Evolutionary conservation across 2,329 filamentous ascomycete genomes (phyloP).

Genomic region (Alternaria sp.): DNA sequence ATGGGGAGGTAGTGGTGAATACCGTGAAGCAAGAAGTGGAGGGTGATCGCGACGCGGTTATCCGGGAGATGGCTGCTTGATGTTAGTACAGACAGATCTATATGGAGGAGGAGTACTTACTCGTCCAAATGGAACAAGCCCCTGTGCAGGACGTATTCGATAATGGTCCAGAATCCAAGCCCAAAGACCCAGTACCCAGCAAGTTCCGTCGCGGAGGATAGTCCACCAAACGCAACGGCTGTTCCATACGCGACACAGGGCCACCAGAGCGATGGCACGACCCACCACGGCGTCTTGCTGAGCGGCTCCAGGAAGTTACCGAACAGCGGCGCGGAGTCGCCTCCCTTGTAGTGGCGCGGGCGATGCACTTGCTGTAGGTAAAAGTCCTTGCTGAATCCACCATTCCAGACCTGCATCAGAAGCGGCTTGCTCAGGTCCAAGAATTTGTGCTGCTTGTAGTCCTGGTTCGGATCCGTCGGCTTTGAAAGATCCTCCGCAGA

Average conservation of each 20-base stretch:
- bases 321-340: slow-evolving; percentile 89
- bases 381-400: slow-evolving; percentile 92
- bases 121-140: slow-evolving; percentile 93
- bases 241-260: slow-evolving; percentile 79
- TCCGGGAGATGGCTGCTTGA: slow-evolving; percentile 78
- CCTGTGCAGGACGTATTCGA: slow-evolving; percentile 88
- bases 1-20: slow-evolving; percentile 99
- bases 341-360: slow-evolving; percentile 93
- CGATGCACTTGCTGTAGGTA: slow-evolving; percentile 96
- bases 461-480: slow-evolving; percentile 76
- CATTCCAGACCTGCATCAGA: slow-evolving; percentile 84
- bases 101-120: slow-evolving; percentile 59
- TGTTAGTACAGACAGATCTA: slow-evolving; percentile 10
- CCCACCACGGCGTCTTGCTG: slow-evolving; percentile 92
- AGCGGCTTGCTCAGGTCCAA: slow-evolving; percentile 86
- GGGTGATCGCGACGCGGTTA: slow-evolving; percentile 82
- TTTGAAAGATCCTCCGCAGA: slow-evolving; percentile 83
- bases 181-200: slow-evolving; percentile 73
- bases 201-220: slow-evolving; percentile 55
- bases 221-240: slow-evolving; percentile 65
- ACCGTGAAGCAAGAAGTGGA: slow-evolving; percentile 93
- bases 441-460: slow-evolving; percentile 93
- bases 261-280: slow-evolving; percentile 83
- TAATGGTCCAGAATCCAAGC: slow-evolving; percentile 80
- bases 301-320: slow-evolving; percentile 99